A percentile compares a stretch with the other conserved stretches of the same genome.
These are phyloP conservation scores for Suillus plorans DNA, from an alignment of 768 basidiomycete species.

Conservation along the genomic window DNA sequence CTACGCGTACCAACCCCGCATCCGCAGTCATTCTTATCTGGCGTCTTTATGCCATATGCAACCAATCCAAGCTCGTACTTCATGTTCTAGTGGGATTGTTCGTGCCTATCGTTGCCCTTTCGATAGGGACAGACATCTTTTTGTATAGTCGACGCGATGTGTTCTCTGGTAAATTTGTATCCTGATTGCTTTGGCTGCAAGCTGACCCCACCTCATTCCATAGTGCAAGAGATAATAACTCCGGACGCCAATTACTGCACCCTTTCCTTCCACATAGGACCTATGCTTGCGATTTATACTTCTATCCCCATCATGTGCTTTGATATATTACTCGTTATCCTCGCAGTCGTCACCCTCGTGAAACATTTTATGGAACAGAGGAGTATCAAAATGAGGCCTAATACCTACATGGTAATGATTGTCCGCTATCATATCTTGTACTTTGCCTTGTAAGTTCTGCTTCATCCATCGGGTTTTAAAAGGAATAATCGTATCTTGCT, in stretches of 20 bases:
- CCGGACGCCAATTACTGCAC: not conserved
- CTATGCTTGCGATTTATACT: not conserved
- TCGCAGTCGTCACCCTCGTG: not conserved
- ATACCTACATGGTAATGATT: not conserved
- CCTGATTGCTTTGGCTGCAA: not conserved
- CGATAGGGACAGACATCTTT: not conserved
- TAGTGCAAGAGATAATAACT: not conserved
- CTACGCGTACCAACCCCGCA: not conserved
- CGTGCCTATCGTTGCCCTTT: not conserved
- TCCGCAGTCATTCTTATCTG: slow-evolving; percentile 2
- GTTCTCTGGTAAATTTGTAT: not conserved
- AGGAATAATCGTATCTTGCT: not conserved
- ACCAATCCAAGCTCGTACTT: not conserved
- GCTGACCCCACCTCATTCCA: not conserved
- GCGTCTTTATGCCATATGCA: slow-evolving; percentile 1
- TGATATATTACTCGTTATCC: not conserved
- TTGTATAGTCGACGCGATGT: not conserved
- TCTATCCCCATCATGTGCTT: not conserved
- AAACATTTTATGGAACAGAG: not conserved
- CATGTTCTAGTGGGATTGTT: not conserved
- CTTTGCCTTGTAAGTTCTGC: not conserved
- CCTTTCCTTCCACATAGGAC: not conserved
- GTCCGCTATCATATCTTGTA: not conserved
- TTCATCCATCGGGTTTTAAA: not conserved
- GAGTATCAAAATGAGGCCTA: not conserved